These are phyloP conservation scores for Kokia cookei DNA, from an alignment of 441 rosid genomes.

Conservation along the genomic window DNA sequence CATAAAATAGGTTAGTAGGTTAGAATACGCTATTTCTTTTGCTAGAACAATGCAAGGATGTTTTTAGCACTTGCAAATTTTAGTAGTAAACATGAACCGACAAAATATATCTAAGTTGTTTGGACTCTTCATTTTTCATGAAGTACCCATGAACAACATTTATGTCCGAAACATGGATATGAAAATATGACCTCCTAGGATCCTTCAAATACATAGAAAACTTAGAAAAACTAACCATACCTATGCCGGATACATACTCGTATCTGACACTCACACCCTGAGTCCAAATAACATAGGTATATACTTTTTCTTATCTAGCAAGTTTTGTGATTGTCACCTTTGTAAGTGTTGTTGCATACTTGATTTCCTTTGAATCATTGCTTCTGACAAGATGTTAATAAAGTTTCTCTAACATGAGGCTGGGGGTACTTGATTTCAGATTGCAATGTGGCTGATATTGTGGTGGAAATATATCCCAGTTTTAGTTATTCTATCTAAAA, in stretches of 20 bases:
- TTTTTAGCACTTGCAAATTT: not conserved
- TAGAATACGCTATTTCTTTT: not conserved
- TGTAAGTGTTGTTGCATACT: not conserved
- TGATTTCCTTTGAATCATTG: not conserved
- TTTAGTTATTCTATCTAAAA: slow-evolving; percentile 55
- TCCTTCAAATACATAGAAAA: no score
- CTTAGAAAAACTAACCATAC: no score
- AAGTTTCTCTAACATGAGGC: not conserved
- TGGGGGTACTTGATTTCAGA: slow-evolving; percentile 30
- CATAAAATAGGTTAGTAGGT: not conserved
- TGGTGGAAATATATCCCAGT: slow-evolving; percentile 76
- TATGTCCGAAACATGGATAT: no score
- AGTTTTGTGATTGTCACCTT: not conserved
- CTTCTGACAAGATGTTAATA: not conserved
- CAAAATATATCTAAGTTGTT: no score
- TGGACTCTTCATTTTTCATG: no score
- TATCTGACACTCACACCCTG: no score
- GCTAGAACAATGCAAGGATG: not conserved
- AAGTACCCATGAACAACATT: no score
- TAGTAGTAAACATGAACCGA: not conserved
- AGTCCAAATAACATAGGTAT: not conserved
- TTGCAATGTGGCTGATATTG: slow-evolving; percentile 70
- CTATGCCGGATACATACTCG: no score
- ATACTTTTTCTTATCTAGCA: not conserved
- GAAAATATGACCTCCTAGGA: no score